Evolutionary conservation across 805 yeast species (phyloP).

Genomic region (Kuraishia molischiana): DNA sequence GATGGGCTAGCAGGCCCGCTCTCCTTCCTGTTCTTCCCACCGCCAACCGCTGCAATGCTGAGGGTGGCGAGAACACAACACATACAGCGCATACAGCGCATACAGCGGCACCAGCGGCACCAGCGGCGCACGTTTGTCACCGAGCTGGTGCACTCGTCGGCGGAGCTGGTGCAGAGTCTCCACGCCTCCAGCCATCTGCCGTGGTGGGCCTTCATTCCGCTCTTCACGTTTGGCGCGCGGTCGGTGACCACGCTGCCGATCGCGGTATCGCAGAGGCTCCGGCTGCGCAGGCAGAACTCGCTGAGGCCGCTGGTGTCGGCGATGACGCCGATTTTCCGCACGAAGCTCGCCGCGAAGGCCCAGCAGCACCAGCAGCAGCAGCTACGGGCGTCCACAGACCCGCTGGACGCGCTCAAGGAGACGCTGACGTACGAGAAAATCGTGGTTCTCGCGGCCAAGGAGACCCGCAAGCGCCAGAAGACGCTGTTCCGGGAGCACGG

Average conservation of each 20-base stretch:
- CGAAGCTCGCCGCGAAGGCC: slow-evolving; percentile 40
- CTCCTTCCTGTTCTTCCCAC: too few relatives aligned
- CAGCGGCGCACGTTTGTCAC: background rate
- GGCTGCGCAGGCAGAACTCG: slow-evolving; percentile 62
- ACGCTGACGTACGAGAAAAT: slow-evolving; percentile 70
- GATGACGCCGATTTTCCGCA: slow-evolving; percentile 63
- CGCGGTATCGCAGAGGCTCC: slow-evolving; percentile 59
- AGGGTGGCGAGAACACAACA: too few relatives aligned
- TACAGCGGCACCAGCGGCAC: too few relatives aligned
- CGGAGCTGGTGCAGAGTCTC: slow-evolving; percentile 28
- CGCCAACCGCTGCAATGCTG: too few relatives aligned
- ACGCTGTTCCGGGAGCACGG: slow-evolving; percentile 52
- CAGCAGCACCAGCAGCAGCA: slow-evolving; percentile 19
- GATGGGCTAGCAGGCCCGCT: too few relatives aligned
- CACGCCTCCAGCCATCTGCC: slow-evolving; percentile 59
- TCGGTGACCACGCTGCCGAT: slow-evolving; percentile 66
- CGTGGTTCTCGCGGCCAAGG: slow-evolving; percentile 62
- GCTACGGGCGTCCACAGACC: slow-evolving; percentile 27
- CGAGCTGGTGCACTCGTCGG: slow-evolving; percentile 2
- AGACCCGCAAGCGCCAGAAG: slow-evolving; percentile 67
- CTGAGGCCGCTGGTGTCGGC: slow-evolving; percentile 66
- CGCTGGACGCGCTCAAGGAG: slow-evolving; percentile 18
- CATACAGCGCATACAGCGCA: too few relatives aligned
- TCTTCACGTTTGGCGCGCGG: slow-evolving; percentile 59
- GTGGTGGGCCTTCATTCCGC: slow-evolving; percentile 78